phyloP scores from a whole-genome alignment of 306 rosid species.

The Rubus idaeus region DNA sequence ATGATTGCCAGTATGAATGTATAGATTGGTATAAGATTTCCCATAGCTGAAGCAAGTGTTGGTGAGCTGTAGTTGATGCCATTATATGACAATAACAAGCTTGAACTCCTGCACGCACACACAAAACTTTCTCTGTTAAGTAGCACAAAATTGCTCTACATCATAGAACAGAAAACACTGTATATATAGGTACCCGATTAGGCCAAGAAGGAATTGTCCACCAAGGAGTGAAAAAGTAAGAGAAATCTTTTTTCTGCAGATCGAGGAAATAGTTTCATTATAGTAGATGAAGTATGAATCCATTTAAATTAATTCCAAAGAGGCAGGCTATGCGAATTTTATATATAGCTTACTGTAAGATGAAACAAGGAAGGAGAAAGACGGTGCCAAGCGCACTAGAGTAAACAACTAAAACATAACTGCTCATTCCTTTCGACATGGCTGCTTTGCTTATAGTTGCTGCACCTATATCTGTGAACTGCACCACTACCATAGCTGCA shows the following conservation, averaged over 20 bases:
- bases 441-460: slow-evolving; percentile 16
- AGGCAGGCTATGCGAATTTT: neutral
- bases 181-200: slow-evolving; percentile 10
- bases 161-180: neutral
- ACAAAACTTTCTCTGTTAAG: neutral
- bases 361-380: slow-evolving; percentile 20
- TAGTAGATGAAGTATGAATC: neutral
- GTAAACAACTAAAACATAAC: neutral
- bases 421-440: slow-evolving; percentile 17
- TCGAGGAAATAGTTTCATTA: neutral
- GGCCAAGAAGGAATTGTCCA: slow-evolving; percentile 9
- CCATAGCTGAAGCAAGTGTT: slow-evolving; percentile 23
- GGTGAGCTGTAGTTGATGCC: slow-evolving; percentile 24
- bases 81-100: slow-evolving; percentile 1
- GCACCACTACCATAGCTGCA: slow-evolving; percentile 11
- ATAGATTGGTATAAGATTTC: slow-evolving; percentile 15
- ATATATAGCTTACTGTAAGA: neutral
- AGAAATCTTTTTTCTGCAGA: slow-evolving; percentile 20
- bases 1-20: slow-evolving; percentile 12
- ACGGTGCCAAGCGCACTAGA: slow-evolving; percentile 4
- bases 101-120: slow-evolving; percentile 16
- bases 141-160: neutral
- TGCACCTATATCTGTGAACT: slow-evolving; percentile 7
- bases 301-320: neutral
- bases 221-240: neutral